These are phyloP conservation scores for Gossypium rotundifolium DNA, from an alignment of 345 rosid species.

Conservation along the genomic window DNA sequence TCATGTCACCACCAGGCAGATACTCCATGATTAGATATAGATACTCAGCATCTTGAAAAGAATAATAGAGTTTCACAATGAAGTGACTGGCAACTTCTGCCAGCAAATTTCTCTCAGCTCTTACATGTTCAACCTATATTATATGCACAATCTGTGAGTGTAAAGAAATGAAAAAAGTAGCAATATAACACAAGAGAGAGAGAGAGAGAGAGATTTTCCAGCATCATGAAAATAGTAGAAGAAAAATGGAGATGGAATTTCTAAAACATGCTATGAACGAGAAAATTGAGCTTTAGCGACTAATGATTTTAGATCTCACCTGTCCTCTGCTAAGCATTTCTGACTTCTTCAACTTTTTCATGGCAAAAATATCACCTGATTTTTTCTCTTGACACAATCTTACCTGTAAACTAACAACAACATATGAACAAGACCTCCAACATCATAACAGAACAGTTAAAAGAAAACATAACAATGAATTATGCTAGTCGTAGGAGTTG, in stretches of 20 bases:
- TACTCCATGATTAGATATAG: conserved; percentile 90
- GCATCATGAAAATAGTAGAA: neutral
- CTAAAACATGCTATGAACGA: neutral
- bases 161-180: neutral
- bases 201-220: neutral
- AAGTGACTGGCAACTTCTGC: conserved; percentile 90
- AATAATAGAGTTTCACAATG: conserved; percentile 87
- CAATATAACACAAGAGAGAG: neutral
- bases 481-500: neutral
- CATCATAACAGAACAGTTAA: neutral
- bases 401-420: conserved; percentile 42
- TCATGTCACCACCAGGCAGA: conserved; percentile 91
- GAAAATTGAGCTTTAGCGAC: neutral
- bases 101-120: conserved; percentile 91
- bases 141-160: conserved; percentile 1
- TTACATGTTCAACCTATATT: conserved; percentile 82
- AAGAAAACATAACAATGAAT: neutral
- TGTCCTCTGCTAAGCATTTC: conserved; percentile 98
- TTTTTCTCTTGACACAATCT: conserved; percentile 79
- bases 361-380: conserved; percentile 77
- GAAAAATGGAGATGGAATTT: conserved; percentile 7
- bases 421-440: neutral
- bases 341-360: conserved; percentile 93
- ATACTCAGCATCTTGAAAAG: conserved; percentile 81
- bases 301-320: conserved; percentile 39